Base-by-base conservation (phyloP, 2,329 filamentous ascomycete species). In the Boeremia lycopersici region DNA sequence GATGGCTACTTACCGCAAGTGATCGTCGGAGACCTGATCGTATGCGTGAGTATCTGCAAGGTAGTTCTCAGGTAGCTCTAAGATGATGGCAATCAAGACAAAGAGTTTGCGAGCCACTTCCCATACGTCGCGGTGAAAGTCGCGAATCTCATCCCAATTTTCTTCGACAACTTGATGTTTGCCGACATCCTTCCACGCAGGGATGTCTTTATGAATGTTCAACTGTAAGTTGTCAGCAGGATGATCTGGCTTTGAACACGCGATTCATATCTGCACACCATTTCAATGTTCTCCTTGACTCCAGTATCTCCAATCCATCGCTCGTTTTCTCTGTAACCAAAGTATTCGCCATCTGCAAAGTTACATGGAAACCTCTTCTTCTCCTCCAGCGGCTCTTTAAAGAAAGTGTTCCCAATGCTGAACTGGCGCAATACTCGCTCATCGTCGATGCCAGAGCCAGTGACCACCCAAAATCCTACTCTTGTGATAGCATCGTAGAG, bases 41-140 rank as follows among this genome's bases (percentile, higher is more conserved):
- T 64, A 64, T 7, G 56, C 53, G 25, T 63, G 61, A 19, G 53
- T 49, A 25, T 60, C 55, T 9, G 55, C 57, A n/a, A 64, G 51
- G 12, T 52, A 56, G n/a, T 61, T 59, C 13, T 64, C 61, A n/a
- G 50, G 52, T 6, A 65, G 35, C 31, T 64, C 59, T 23, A 65
- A 48, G 44, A 65, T 55, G 43, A 52, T 61, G 29, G 42, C 57
- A 3, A 53, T 64, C 42, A 57, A 39, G 0, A 86, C 79, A 7
- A 86, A 71, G 60, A 61, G 72, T 77, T 48, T 85, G 77, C 6
- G 80, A 70, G 61, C 59, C 3, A 71, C 64, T 44, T 71, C 66
- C 50, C 57, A 65, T 4, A 72, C 48, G 6, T 72, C 66, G 4
- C 67, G 62, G 36, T 71, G 68, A 40, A 51, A 62, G 34, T 29